Base-by-base conservation (phyloP, 1,284 basidiomycete species). In the Sanghuangporus sanghuang region DNA sequence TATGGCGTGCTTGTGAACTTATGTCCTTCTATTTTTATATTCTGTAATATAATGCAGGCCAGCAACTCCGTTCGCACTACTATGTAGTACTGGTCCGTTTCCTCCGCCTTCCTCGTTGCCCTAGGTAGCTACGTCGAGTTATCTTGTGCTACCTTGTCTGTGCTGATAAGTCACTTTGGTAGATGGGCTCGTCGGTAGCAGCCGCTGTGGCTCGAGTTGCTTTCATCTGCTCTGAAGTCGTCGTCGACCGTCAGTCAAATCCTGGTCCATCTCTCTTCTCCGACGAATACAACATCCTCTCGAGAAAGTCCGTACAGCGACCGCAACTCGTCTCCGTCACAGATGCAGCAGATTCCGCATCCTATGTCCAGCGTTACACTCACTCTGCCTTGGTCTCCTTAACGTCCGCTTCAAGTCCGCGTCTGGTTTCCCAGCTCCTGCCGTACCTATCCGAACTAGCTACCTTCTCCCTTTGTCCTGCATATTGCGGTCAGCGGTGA, bases 141-240 rank as follows among this genome's bases (percentile, higher is more conserved):
- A 32, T 3, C 4, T 32, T 32, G 27, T 32, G 27, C 27, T 32
- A 32, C 27, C 27, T 3, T 32, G 27, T 32, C 27, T 32, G 27
- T 32, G 27, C 27, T 32, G 27, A 32, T 32, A 32, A 32, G 27
- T 32, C 5, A 32, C 27, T 14, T 18, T 44, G 6, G 42, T 6
- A 54, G 14, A 71, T 69, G 59, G 36, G 49, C 12, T 54, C 61
- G 50, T 59, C 64, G 64, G 63, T 69, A 61, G 67, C 69, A 23
- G 69, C 79, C 0, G 66, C 75, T 54, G 89, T 92, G 58, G 81
- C 86, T 57, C 85, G 88, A 36, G 80, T 92, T 66, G 88, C 87
- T 16, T 86, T 81, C 73, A 76, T 89, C 42, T 78, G 85, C 35
- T 90, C 90, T 9, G 88, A 90, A 71, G 75, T 82, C 56, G 68